These are phyloP conservation scores for Prorocentrum cordatum DNA, from an alignment of 169 alveolate species.

Conservation along the genomic window DNA sequence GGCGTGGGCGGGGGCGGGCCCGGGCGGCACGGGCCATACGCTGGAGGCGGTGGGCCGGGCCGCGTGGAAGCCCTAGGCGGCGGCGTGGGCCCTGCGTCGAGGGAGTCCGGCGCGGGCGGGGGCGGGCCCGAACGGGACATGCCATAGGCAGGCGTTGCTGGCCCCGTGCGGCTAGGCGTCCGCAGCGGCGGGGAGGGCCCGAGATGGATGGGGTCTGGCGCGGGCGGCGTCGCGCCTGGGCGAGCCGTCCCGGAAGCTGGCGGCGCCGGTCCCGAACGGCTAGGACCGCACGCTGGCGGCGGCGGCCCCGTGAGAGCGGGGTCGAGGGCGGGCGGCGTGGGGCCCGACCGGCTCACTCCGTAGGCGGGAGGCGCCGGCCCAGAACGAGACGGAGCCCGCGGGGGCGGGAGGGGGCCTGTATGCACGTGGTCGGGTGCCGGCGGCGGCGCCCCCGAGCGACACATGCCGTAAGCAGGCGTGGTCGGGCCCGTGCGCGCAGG, in stretches of 20 bases:
- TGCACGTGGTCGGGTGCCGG: neutral
- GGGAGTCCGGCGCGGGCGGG: neutral
- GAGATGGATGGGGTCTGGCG: neutral
- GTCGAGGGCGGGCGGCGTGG: neutral
- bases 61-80: neutral
- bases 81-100: neutral
- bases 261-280: neutral
- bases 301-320: neutral
- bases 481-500: neutral
- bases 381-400: neutral
- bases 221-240: neutral
- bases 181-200: neutral
- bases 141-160: constrained; percentile 7
- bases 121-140: neutral
- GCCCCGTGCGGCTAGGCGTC: neutral
- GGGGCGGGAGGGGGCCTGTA: neutral
- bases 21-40: neutral
- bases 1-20: neutral
- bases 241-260: constrained; percentile 3
- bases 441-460: neutral
- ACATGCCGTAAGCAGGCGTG: neutral
- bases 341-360: neutral
- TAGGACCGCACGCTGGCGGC: neutral
- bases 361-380: neutral
- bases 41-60: neutral